Percentiles rank a stretch among this genome's conserved stretches.
These are phyloP conservation scores for Ceratobasidium sp. DNA, from an alignment of 1,284 basidiomycete species.

Conservation along the genomic window DNA sequence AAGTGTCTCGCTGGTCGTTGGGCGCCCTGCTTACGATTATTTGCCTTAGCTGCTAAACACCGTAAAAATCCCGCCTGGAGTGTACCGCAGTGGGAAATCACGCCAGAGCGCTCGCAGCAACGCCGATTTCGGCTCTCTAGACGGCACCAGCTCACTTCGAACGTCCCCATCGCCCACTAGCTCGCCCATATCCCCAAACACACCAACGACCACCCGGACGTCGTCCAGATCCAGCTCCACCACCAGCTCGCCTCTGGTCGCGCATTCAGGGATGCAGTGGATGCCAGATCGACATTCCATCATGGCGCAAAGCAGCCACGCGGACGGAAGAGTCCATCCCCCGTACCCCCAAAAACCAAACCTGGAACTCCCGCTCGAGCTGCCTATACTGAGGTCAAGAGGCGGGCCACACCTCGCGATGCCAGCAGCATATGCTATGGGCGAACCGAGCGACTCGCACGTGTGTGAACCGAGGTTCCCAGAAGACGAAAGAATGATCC, in stretches of 20 bases:
- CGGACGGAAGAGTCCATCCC: conserved; percentile 24
- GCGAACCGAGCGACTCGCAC: conserved; percentile 51
- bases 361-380: conserved; percentile 8
- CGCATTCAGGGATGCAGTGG: conserved; percentile 46
- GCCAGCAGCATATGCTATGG: conserved; percentile 15
- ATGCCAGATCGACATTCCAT: conserved; percentile 20
- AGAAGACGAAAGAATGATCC: conserved; percentile 73
- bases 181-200: conserved; percentile 40
- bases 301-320: conserved; percentile 3
- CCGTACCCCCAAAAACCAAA: conserved; percentile 15
- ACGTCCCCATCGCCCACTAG: conserved; percentile 40
- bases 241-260: conserved; percentile 46
- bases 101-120: conserved; percentile 58
- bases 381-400: conserved; percentile 20
- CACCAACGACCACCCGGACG: conserved; percentile 45
- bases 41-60: conserved; percentile 57
- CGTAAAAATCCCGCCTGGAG: conserved; percentile 67
- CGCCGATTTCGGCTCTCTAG: conserved; percentile 33
- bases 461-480: conserved; percentile 61
- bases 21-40: not conserved
- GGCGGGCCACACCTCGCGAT: conserved; percentile 24
- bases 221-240: conserved; percentile 50
- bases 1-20: not conserved
- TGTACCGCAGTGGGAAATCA: conserved; percentile 72
- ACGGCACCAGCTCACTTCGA: conserved; percentile 50